Evolutionary conservation across 2,329 filamentous ascomycete genomes (phyloP).

Genomic region (Verticillium nubilum): DNA sequence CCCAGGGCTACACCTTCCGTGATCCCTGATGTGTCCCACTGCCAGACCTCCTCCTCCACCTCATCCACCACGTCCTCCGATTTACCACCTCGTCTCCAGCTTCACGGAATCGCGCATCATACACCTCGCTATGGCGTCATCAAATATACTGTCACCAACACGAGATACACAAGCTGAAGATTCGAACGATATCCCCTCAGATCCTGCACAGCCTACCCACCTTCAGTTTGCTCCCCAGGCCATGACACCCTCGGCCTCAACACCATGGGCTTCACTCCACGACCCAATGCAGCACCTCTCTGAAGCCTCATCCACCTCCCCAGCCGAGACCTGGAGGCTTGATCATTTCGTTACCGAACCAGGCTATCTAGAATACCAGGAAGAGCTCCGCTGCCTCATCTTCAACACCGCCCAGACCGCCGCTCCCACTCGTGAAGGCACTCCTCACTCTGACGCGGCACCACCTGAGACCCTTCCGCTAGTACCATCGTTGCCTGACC

Average conservation of each 20-base stretch:
- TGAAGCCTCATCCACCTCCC: constrained; percentile 14
- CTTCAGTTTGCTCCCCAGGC: neutral
- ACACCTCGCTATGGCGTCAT: too few species aligned
- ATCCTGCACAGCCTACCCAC: neutral
- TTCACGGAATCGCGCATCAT: neutral
- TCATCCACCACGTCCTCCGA: too few species aligned
- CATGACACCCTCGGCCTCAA: neutral
- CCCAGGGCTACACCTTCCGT: neutral
- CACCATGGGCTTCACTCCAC: neutral
- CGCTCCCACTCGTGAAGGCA: constrained; percentile 32
- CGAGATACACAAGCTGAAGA: neutral
- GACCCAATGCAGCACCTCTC: constrained; percentile 9
- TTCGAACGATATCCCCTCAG: neutral
- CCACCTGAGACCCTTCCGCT: constrained; percentile 23
- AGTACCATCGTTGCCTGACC: constrained; percentile 7
- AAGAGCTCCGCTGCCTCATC: constrained; percentile 39
- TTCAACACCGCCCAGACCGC: constrained; percentile 39
- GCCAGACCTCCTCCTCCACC: too few species aligned
- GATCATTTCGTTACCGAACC: constrained; percentile 32
- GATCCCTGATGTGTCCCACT: too few species aligned
- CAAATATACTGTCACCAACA: neutral
- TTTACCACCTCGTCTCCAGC: neutral
- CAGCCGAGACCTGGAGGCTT: constrained; percentile 22
- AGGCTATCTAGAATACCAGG: constrained; percentile 37
- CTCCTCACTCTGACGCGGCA: constrained; percentile 20